A percentile compares a stretch with the other conserved stretches of the same genome.
phyloP scores from a whole-genome alignment of 306 rosid species.

The Crotalaria pallida region DNA sequence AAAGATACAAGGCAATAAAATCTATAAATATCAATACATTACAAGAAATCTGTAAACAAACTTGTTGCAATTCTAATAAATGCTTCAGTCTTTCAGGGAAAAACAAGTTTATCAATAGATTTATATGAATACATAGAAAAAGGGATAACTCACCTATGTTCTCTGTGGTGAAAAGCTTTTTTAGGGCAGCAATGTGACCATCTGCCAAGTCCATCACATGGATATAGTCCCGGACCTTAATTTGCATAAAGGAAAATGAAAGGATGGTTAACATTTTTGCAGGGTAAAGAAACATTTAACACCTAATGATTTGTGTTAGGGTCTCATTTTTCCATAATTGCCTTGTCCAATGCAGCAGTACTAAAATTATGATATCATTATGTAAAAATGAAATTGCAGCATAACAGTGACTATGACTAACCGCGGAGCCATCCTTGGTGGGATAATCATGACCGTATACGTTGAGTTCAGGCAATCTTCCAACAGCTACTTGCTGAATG shows the following conservation, averaged over 20 bases:
- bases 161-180: slow-evolving; percentile 64
- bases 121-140: not conserved
- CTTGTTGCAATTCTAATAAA: slow-evolving; percentile 10
- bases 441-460: slow-evolving; percentile 87
- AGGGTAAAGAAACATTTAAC: not conserved
- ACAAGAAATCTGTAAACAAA: not conserved
- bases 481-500: slow-evolving; percentile 92
- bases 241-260: slow-evolving; percentile 3
- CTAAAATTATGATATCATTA: not conserved
- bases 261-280: not conserved
- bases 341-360: not conserved
- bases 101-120: not conserved
- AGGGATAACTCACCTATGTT: slow-evolving; percentile 45
- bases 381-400: not conserved
- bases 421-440: slow-evolving; percentile 86
- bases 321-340: not conserved
- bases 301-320: not conserved
- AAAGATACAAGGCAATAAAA: not conserved
- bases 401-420: slow-evolving; percentile 27
- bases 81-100: not conserved
- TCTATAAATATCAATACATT: not conserved
- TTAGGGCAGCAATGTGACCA: slow-evolving; percentile 91
- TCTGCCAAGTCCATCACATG: slow-evolving; percentile 99
- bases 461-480: slow-evolving; percentile 82
- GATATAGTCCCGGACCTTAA: slow-evolving; percentile 87